phyloP scores from a whole-genome alignment of 1,284 basidiomycete genomes.

The Gymnopus androsaceus region DNA sequence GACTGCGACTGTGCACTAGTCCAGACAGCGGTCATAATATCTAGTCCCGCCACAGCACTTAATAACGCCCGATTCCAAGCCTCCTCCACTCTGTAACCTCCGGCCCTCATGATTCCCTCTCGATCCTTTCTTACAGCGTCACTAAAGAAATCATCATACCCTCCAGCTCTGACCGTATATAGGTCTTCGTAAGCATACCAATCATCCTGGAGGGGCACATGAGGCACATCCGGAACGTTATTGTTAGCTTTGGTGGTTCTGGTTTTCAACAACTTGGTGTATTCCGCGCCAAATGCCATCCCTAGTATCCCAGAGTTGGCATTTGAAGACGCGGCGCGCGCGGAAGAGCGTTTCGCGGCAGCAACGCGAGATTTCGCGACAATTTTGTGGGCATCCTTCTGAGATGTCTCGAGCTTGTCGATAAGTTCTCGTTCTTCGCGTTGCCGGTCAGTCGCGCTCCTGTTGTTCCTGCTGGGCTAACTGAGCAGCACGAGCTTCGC shows the following conservation, averaged over 20 bases:
- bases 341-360: constrained; percentile 57
- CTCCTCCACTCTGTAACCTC: constrained; percentile 80
- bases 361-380: constrained; percentile 71
- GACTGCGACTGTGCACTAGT: constrained; percentile 17
- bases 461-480: constrained; percentile 71
- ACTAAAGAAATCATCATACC: constrained; percentile 74
- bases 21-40: constrained; percentile 48
- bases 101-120: constrained; percentile 81
- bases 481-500: constrained; percentile 71
- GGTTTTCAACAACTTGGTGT: constrained; percentile 55
- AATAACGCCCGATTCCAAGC: constrained; percentile 87
- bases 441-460: constrained; percentile 76
- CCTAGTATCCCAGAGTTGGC: constrained; percentile 48
- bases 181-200: constrained; percentile 76
- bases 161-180: constrained; percentile 49
- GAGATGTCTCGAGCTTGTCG: constrained; percentile 75
- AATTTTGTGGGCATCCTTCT: constrained; percentile 67
- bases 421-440: constrained; percentile 75
- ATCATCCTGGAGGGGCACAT: constrained; percentile 73
- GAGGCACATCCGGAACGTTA: constrained; percentile 71
- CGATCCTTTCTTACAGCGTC: constrained; percentile 75
- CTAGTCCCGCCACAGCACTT: constrained; percentile 75
- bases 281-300: constrained; percentile 26
- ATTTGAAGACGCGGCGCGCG: constrained; percentile 49
- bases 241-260: constrained; percentile 51